Evolutionary conservation across 495 filamentous ascomycete species (phyloP).

Genomic region (Opeltia flavorubescens): DNA sequence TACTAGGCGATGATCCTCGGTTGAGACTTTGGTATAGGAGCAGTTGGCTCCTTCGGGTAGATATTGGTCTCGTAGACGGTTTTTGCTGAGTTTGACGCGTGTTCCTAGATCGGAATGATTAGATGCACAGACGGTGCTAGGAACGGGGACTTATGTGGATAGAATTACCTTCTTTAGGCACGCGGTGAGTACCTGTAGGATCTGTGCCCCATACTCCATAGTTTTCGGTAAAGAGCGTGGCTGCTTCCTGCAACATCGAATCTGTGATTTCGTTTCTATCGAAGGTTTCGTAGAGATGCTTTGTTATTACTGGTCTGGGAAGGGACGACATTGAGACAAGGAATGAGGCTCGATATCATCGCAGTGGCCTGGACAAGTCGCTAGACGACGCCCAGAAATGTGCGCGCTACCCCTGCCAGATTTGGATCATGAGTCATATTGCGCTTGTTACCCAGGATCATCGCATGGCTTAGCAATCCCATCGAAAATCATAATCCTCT

Average conservation of each 20-base stretch:
- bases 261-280: slow-evolving; percentile 17
- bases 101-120: slow-evolving; percentile 12
- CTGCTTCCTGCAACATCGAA: slow-evolving; percentile 18
- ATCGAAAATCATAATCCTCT: no score
- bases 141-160: neutral
- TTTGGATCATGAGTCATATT: no score
- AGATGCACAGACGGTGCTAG: neutral
- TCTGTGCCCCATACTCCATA: slow-evolving; percentile 21
- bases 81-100: slow-evolving; percentile 15
- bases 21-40: slow-evolving; percentile 18
- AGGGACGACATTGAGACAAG: no score
- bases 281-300: slow-evolving; percentile 11
- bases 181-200: slow-evolving; percentile 6
- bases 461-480: no score
- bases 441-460: no score
- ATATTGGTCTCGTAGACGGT: slow-evolving; percentile 14
- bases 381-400: no score
- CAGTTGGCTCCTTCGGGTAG: slow-evolving; percentile 12
- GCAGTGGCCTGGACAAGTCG: no score
- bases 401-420: no score
- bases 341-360: no score
- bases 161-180: slow-evolving; percentile 14
- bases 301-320: no score
- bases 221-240: slow-evolving; percentile 22
- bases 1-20: slow-evolving; percentile 19